Percentiles rank a stretch among this genome's conserved stretches.
Evolutionary conservation across 257 asterid species (phyloP).

Genomic region (Ophiorrhiza pumila): DNA sequence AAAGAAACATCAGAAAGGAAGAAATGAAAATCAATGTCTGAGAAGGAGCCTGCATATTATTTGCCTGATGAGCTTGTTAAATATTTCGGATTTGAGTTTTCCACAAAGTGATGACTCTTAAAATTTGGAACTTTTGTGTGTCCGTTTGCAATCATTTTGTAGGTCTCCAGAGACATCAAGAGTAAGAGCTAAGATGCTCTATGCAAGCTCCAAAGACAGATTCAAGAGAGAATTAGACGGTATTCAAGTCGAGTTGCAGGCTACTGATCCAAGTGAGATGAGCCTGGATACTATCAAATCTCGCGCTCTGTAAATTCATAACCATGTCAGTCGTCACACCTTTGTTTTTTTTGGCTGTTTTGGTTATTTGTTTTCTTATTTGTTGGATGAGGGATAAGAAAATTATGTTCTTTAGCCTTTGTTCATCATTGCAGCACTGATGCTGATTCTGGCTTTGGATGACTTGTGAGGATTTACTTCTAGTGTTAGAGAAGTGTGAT

Average conservation of each 20-base stretch:
- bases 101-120: too few relatives aligned
- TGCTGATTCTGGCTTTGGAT: slow-evolving; percentile 10
- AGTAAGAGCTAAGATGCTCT: slow-evolving; percentile 71
- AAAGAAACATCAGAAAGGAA: too few relatives aligned
- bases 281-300: slow-evolving; percentile 58
- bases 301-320: slow-evolving; percentile 43
- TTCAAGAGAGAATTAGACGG: slow-evolving; percentile 73
- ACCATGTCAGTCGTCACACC: not conserved
- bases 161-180: slow-evolving; percentile 68
- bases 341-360: not conserved
- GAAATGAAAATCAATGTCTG: too few relatives aligned
- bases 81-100: too few relatives aligned
- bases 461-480: not conserved
- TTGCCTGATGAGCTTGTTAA: too few relatives aligned
- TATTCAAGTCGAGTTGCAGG: slow-evolving; percentile 67
- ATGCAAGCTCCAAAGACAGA: slow-evolving; percentile 37
- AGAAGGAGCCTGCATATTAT: too few relatives aligned
- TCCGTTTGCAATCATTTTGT: slow-evolving; percentile 1
- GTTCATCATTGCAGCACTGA: not conserved
- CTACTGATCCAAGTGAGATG: slow-evolving; percentile 79
- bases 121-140: too few relatives aligned
- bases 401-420: not conserved
- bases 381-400: slow-evolving; percentile 6
- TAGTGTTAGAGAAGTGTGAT: slow-evolving; percentile 11
- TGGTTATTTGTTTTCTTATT: not conserved